Evolutionary conservation across 495 filamentous ascomycete species (phyloP), one percentile per base, ranked within the genome.

Genomic region (Aspergillus funiculosus): DNA sequence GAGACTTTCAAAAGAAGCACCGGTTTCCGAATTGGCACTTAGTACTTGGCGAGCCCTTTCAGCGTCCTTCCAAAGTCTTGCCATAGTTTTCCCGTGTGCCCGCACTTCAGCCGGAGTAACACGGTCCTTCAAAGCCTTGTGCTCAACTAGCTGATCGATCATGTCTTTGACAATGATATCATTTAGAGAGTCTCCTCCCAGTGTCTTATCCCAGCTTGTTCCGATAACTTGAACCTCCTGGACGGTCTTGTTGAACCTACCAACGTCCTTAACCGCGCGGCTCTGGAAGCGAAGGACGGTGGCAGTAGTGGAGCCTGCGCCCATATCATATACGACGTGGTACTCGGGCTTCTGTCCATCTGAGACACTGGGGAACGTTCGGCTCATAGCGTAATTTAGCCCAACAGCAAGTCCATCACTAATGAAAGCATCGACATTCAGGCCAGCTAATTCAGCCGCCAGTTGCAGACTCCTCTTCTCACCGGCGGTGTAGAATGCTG

Each of bases 301-400:
- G n/a, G 91, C 92, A 46, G 88, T 94, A 11, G 94, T 87, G n/a
- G 88, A 94, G 6, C 92, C 92, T 56, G 92, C 92, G 47, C 92
- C 92, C 90, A 97, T 96, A 56, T 99, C 94, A 54, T 89, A 97
- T 13, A 99, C 79, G 58, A 99, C 72, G 60, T 99, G 88, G 56
- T 85, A 78, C 63, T 99, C 92, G 3, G 92, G 86, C 71, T 87
- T 90, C 53, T 81, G 83, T 34, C 89, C 90, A 43, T 91, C 82
- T 30, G 77, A 85, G 27, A 94, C 70, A 49, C 75, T 86, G 11
- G 88, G 87, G 67, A 99, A 99, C 15, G 81, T 87, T 53, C 92
- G 78, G 55, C 78, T 84, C 11, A 87, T 96, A 14, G 92, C 92
- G 62, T 96, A 99, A 63, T 99, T 92, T 42, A 99, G 63, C 2